phyloP scores from a whole-genome alignment of 2,329 filamentous ascomycete species.

The Aspergillus pseudotamarii region DNA sequence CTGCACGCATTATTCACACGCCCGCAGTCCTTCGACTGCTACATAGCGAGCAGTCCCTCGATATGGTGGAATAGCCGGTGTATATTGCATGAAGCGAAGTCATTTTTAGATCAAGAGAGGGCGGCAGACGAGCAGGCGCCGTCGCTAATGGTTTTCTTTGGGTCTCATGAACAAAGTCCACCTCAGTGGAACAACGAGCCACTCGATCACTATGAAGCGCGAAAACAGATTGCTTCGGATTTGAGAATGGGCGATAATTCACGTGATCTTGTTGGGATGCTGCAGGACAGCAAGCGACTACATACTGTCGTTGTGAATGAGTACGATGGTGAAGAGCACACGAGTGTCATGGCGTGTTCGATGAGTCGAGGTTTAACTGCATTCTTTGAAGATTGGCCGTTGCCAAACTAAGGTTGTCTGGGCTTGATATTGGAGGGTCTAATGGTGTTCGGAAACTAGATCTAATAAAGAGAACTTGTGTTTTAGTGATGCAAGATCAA shows the following conservation, averaged over 20 bases:
- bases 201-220: constrained; percentile 34
- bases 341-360: constrained; percentile 29
- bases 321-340: constrained; percentile 37
- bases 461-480: background rate
- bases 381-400: constrained; percentile 23
- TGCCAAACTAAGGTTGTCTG: background rate
- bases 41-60: constrained; percentile 51
- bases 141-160: constrained; percentile 27
- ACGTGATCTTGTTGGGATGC: constrained; percentile 17
- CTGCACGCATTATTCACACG: constrained; percentile 50
- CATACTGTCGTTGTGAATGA: constrained; percentile 19
- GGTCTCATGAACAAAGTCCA: constrained; percentile 38
- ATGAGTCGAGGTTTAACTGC: constrained; percentile 27
- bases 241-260: constrained; percentile 30
- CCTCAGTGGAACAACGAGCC: constrained; percentile 33
- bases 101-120: constrained; percentile 26
- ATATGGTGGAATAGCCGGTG: constrained; percentile 53
- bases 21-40: constrained; percentile 48
- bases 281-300: constrained; percentile 19
- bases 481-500: background rate
- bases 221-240: constrained; percentile 19
- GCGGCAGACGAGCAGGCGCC: constrained; percentile 24
- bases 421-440: background rate
- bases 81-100: constrained; percentile 38
- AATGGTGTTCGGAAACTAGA: background rate